Base-by-base conservation (phyloP, 495 filamentous ascomycete genomes). In the Hypoxylon intermedium region DNA sequence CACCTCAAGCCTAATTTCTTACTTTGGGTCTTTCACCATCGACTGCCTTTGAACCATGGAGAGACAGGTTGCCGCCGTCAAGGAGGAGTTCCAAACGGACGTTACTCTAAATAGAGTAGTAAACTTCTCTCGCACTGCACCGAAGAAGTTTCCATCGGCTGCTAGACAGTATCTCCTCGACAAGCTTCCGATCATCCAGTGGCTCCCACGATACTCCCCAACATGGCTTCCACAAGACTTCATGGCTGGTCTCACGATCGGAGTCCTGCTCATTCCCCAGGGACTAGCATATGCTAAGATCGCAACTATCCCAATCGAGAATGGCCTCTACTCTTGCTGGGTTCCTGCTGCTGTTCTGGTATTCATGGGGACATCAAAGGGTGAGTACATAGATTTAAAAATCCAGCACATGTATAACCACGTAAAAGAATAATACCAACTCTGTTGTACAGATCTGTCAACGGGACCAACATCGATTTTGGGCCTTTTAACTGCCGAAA, bases 361-460 rank as follows among this genome's bases (percentile, higher is more conserved):
- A 3, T 73, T 84, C 36, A 83, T 84, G 77, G 82, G 81, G 2
- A 81, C 81, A 2, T 80, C 81, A 9, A 83, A 84, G 54, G 81
- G 82, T 79, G 56, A 53, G 71, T 43, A 23, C 12, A 11, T 40
- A n/a, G 9, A n/a, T 28, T n/a, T n/a, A n/a, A 6, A 40, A 42
- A 36, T 31, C 9, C 18, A 62, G 16, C 31, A 30, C 1, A 5
- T 11, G 28, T 41, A 19, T 7, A 30, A 20, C 1, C 12, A 40
- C 13, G 9, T 26, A 44, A 9, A 30, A 5, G 15, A 46, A 3
- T 11, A 3, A 42, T 55, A 54, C 58, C 38, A 31, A 41, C 33
- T 20, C 38, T 13, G 0, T 20, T 7, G 7, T 13, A 9, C 42
- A 81, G 81, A 82, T 53, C 43, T 82, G 15, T 79, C 77, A 5